Base-by-base conservation (phyloP, 805 yeast genomes). In the Helenozyma baotianmanensis region DNA sequence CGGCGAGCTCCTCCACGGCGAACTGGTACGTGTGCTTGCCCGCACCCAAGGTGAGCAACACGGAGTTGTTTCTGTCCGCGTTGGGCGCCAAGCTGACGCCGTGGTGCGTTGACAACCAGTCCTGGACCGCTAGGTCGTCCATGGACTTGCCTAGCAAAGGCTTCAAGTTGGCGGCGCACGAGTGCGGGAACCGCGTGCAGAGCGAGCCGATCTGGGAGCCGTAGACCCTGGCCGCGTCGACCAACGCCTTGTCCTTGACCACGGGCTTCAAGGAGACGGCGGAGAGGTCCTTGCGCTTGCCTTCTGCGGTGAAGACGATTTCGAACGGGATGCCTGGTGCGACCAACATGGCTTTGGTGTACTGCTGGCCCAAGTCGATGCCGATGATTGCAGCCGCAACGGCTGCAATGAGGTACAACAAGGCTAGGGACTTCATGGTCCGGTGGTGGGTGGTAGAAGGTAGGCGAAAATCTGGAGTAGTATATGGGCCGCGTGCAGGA, bases 261-360 rank as follows among this genome's bases (percentile, higher is more conserved):
- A 31, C 23, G 1, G 64, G 56, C 32, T 78, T 73, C 39, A 89
- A 67, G 1, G 84, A 80, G 9, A 92, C 47, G 1, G 94, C 96
- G 4, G 89, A 73, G 4, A 80, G 66, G 49, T 90, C 97, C 55
- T 92, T 92, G 37, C 98, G 72, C 59, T 88, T 86, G 3, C 96
- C 82, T 50, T 92, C 97, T 16, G 86, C 81, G 4, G 97, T 86
- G 40, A 92, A 64, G 10, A 92, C 81, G 25, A 92, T 73, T 51
- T 92, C 97, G 53, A 89, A 80, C 11, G 88, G 82, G 14, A 87
- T 78, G 9, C 88, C 86, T 0, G 97, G 97, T 0, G 96, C 96
- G 25, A 92, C 83, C 28, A 92, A 66, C 30, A 81, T 85, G 2
- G 95, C 87, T 55, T 92, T 92, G 15, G 88, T 76, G 64, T 69